Conservation (phyloP, 2,329 filamentous ascomycete genomes). For the Aspergillus sp. region DNA sequence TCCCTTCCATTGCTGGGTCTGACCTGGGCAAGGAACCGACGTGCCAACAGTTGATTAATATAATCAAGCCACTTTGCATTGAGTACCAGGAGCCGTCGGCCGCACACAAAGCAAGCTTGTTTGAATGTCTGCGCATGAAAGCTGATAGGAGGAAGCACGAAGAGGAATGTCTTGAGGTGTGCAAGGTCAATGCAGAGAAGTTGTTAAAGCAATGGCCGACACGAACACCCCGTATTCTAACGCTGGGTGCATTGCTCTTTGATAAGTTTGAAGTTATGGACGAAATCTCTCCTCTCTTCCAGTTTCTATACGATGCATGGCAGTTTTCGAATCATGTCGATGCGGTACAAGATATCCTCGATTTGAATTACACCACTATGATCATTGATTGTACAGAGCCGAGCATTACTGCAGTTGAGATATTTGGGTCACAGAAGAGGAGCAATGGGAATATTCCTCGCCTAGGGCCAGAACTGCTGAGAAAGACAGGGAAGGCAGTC, state of each 20-base stretch:
- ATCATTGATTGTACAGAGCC: not conserved
- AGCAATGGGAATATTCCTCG: conserved; percentile 1
- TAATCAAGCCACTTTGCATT: conserved; percentile 20
- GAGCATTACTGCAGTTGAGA: not conserved
- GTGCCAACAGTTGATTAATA: not conserved
- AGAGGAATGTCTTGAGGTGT: conserved; percentile 25
- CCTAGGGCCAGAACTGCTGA: conserved; percentile 4
- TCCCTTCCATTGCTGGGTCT: not conserved
- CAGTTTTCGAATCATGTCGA: conserved; percentile 40
- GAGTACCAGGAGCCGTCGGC: conserved; percentile 17
- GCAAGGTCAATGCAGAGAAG: conserved; percentile 31
- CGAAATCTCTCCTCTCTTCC: conserved; percentile 41
- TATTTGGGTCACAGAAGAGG: not conserved
- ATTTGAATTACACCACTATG: conserved; percentile 16
- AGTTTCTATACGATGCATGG: conserved; percentile 41
- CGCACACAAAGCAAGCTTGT: not conserved
- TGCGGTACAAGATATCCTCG: conserved; percentile 37
- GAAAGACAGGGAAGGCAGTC: not conserved
- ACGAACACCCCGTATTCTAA: conserved; percentile 19
- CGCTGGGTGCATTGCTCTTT: conserved; percentile 21
- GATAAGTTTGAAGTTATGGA: conserved; percentile 33
- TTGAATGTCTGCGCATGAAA: not conserved
- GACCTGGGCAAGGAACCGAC: not conserved
- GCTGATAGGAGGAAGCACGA: conserved; percentile 18
- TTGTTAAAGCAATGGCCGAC: conserved; percentile 43